A percentile compares a stretch with the other conserved stretches of the same genome.
Conservation (phyloP, 495 filamentous ascomycete species). For the Talaromyces stipitatus region DNA sequence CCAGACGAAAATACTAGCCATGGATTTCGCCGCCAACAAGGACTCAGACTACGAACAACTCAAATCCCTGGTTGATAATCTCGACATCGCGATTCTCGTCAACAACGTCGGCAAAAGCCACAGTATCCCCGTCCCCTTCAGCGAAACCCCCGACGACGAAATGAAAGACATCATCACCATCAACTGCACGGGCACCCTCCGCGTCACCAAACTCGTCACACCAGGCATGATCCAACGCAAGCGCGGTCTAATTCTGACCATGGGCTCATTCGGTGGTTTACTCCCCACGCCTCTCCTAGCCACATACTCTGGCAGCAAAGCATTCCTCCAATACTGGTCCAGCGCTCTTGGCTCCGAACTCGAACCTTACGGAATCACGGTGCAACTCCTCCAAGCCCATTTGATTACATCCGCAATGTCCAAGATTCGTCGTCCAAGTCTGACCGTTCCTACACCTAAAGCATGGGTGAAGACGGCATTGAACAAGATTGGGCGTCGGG, state of each 20-base stretch:
- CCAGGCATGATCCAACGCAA: constrained; percentile 77
- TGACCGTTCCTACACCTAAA: constrained; percentile 72
- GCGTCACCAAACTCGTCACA: constrained; percentile 74
- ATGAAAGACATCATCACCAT: constrained; percentile 85
- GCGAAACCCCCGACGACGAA: constrained; percentile 67
- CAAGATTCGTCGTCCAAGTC: constrained; percentile 74
- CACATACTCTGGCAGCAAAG: constrained; percentile 96
- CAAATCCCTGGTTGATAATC: constrained; percentile 51
- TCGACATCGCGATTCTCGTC: constrained; percentile 82
- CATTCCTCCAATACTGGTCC: constrained; percentile 97
- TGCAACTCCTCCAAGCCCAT: constrained; percentile 82
- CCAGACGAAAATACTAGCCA: constrained; percentile 67
- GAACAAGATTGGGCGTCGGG: constrained; percentile 70
- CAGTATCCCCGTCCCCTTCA: constrained; percentile 84
- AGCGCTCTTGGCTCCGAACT: constrained; percentile 78
- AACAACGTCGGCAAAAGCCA: constrained; percentile 98
- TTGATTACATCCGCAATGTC: constrained; percentile 93
- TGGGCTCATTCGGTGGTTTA: constrained; percentile 91
- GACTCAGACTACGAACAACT: constrained; percentile 71
- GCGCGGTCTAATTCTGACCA: constrained; percentile 86
- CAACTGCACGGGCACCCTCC: constrained; percentile 85
- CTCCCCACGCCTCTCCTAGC: constrained; percentile 88
- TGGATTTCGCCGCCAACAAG: constrained; percentile 81
- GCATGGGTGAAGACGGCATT: constrained; percentile 73
- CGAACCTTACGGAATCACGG: constrained; percentile 66